Evolutionary conservation across 164 flowering plant genomes (phyloP), one percentile per base, ranked within the genome.

Genomic region (Nymphaea colorata): DNA sequence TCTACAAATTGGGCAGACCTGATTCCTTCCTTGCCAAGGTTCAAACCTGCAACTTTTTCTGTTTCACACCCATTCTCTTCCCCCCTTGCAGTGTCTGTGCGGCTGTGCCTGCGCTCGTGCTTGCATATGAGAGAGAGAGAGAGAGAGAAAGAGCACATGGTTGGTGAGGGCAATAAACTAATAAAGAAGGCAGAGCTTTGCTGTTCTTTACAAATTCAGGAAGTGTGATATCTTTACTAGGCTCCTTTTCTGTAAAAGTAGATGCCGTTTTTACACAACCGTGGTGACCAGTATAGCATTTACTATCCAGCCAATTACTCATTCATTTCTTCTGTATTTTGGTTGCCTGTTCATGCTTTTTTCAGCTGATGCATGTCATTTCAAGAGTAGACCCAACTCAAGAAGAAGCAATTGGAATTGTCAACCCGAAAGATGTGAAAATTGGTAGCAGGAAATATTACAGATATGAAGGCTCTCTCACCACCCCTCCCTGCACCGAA

Each of bases 391-490:
- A 59, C 43, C 6, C 17, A 36, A 41, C 36, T 51, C 55, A 69
- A 11, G 73, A 78, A 62, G 85, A 75, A 64, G 55, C 43, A 76
- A 15, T 81, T 25, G 87, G 88, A 42, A 66, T 73, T 7, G 63
- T 86, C 12, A 78, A 83, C 64, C 93, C 96, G 17, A 78, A 82
- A 57, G 76, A 79, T 14, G 79, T 90, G 15, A 79, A 80, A 65
- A 70, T 79, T 44, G 85, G 84, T 5, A 78, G 83, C 73, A 73
- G 82, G 70, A 78, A 78, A 64, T 86, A 86, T 43, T 85, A 80
- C 78, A 78, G 89, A 80, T 88, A 88, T 70, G 69, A 79, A 25
- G 92, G 96, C n/a, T 87, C 96, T 44, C 88, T 87, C 41, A 86
- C 92, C 6, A 74, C 76, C 65, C 92, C 96, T 12, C 96, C 96